Base-by-base conservation (phyloP, 2,329 filamentous ascomycete genomes). In the Emydomyces testavorans region DNA sequence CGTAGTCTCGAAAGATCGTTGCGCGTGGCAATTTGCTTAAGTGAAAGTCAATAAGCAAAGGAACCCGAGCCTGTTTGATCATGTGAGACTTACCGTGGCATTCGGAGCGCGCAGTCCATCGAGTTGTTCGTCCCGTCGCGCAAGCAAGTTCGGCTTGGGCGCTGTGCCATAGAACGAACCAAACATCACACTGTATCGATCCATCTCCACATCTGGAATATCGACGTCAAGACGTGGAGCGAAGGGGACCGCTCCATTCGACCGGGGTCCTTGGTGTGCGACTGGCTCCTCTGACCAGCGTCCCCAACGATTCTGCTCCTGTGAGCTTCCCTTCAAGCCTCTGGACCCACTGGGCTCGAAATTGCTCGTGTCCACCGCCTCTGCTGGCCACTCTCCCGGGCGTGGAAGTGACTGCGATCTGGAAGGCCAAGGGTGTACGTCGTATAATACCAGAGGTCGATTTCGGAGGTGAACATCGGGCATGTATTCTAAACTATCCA, bases 121-220 rank as follows among this genome's bases (percentile, higher is more conserved):
- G 32, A 68, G 53, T 3, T 62, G 63, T 46, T 57, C 65, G 48
- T 62, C 67, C 36, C 63, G 59, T 48, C 65, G 59, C 43, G 61
- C 58, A 48, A 67, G 54, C 45, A 64, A 23, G 7, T 38, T 56
- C 4, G 64, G 56, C 28, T 60, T 55, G 26, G 60, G 54, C 52
- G 62, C 52, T 78, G 62, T 60, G 28, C 58, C 75, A 21, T 94
- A 69, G 5, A 95, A 72, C 31, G 77, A 77, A 48, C 82, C 79
- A 60, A 96, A 95, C 89, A 95, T 95, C 54, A 95, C 77, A 57
- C 88, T 94, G 57, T 94, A 96, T 41, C 90, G 74, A 62, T 95
- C 90, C 74, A 96, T 73, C 53, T 83, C 79, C 48, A 85, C 75
- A 42, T 77, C 76, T 0, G 90, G 89, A 49, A 95, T 92, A 45